phyloP scores from a whole-genome alignment of 108 stramenopile genomes.

The Conticribra weissflogii region DNA sequence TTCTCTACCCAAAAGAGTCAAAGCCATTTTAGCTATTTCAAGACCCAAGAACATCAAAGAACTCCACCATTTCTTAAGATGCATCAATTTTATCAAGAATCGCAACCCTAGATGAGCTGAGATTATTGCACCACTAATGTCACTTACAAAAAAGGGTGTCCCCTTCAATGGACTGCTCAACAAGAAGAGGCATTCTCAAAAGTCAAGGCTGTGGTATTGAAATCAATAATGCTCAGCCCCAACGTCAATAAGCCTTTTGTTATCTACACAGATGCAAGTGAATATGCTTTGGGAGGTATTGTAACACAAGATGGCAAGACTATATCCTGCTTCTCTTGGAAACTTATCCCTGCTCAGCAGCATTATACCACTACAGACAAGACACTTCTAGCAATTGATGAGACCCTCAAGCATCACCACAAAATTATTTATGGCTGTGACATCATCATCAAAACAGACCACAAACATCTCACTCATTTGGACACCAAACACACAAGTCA shows the following conservation, averaged over 20 bases:
- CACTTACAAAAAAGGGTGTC: not conserved
- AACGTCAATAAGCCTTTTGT: constrained; percentile 44
- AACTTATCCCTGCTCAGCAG: constrained; percentile 31
- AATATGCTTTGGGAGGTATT: constrained; percentile 48
- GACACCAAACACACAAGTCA: too few relatives aligned
- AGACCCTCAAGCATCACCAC: too few relatives aligned
- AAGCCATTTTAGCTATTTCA: not conserved
- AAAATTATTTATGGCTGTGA: too few relatives aligned
- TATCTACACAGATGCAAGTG: constrained; percentile 50
- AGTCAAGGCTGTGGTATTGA: too few relatives aligned
- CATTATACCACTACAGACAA: constrained; percentile 41
- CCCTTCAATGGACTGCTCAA: constrained; percentile 15
- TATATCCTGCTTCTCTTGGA: constrained; percentile 31
- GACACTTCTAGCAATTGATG: constrained; percentile 41
- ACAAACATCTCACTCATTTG: too few relatives aligned
- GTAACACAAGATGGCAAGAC: constrained; percentile 29
- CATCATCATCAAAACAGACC: too few relatives aligned
- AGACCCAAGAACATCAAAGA: too few relatives aligned
- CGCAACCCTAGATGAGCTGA: not conserved
- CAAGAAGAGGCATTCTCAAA: constrained; percentile 30
- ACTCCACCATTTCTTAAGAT: too few relatives aligned
- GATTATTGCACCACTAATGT: not conserved
- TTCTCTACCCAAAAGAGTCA: not conserved
- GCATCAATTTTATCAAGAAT: too few relatives aligned
- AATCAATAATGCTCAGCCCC: constrained; percentile 29